A percentile compares a stretch with the other conserved stretches of the same genome.
Conservation (phyloP, 2,329 filamentous ascomycete genomes). For the Hypoxylon sp. region DNA sequence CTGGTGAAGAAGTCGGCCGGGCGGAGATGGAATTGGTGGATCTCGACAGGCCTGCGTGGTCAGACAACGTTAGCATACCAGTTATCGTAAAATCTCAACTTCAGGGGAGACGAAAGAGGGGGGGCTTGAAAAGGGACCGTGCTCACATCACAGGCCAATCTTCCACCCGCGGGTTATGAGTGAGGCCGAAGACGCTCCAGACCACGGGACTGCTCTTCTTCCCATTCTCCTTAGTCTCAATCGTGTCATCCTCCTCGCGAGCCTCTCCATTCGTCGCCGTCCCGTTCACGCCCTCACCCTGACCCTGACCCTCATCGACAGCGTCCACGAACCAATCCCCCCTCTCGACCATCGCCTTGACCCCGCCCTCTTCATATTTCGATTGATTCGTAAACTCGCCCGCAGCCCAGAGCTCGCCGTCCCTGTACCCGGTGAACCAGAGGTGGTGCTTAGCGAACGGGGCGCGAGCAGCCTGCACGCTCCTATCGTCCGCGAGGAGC, state of each 20-base stretch:
- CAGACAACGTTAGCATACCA: conserved; percentile 10
- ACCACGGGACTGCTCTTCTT: conserved; percentile 64
- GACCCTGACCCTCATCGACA: conserved; percentile 11
- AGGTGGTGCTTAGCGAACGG: conserved; percentile 61
- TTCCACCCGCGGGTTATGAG: conserved; percentile 62
- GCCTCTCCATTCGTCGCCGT: conserved; percentile 44
- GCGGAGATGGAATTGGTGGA: conserved; percentile 60
- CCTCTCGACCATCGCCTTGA: conserved; percentile 60
- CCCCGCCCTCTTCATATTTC: conserved; percentile 57
- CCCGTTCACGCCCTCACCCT: conserved; percentile 27
- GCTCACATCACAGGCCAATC: conserved; percentile 66
- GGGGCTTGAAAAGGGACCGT: conserved; percentile 9
- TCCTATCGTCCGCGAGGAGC: conserved; percentile 60
- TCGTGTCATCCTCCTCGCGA: conserved; percentile 12
- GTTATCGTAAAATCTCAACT: neutral
- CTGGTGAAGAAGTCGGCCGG: conserved; percentile 62
- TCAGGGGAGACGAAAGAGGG: neutral
- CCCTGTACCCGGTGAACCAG: conserved; percentile 64
- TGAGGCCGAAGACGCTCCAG: conserved; percentile 64
- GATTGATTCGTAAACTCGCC: conserved; percentile 66
- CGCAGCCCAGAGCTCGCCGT: conserved; percentile 64
- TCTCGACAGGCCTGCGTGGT: conserved; percentile 60
- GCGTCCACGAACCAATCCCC: conserved; percentile 60
- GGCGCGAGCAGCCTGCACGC: conserved; percentile 58
- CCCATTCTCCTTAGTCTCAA: conserved; percentile 51